These are phyloP conservation scores for Tephrocybe sp. DNA, from an alignment of 768 basidiomycete genomes.

Conservation along the genomic window DNA sequence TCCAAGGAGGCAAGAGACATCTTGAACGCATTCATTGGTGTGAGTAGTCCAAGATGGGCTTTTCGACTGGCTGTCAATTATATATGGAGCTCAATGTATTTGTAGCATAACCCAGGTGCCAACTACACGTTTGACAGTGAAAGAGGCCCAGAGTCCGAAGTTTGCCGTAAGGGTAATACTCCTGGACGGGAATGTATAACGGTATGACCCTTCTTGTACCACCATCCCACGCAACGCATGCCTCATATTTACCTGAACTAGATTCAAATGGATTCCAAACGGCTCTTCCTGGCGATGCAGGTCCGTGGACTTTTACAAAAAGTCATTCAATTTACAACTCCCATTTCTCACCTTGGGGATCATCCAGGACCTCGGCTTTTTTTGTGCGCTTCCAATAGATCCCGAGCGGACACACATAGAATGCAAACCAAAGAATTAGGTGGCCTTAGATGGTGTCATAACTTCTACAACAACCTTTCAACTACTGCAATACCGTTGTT, in stretches of 20 bases:
- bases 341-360: background rate
- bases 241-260: conserved; percentile 22
- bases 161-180: conserved; percentile 49
- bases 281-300: conserved; percentile 73
- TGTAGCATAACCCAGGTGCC: conserved; percentile 46
- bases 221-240: background rate
- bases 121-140: conserved; percentile 64
- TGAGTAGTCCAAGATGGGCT: background rate
- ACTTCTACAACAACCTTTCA: background rate
- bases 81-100: background rate
- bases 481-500: background rate
- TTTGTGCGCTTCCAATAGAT: conserved; percentile 65
- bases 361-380: conserved; percentile 60
- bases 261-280: conserved; percentile 61
- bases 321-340: background rate
- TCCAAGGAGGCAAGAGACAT: conserved; percentile 4
- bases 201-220: conserved; percentile 32
- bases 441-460: conserved; percentile 6
- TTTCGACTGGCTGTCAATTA: background rate
- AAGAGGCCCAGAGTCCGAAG: conserved; percentile 50
- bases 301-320: too few relatives aligned
- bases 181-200: conserved; percentile 51
- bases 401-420: conserved; percentile 65
- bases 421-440: conserved; percentile 62
- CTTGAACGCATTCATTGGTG: conserved; percentile 16